Evolutionary conservation across 768 basidiomycete genomes (phyloP).

Genomic region (Tylopilus balloui): DNA sequence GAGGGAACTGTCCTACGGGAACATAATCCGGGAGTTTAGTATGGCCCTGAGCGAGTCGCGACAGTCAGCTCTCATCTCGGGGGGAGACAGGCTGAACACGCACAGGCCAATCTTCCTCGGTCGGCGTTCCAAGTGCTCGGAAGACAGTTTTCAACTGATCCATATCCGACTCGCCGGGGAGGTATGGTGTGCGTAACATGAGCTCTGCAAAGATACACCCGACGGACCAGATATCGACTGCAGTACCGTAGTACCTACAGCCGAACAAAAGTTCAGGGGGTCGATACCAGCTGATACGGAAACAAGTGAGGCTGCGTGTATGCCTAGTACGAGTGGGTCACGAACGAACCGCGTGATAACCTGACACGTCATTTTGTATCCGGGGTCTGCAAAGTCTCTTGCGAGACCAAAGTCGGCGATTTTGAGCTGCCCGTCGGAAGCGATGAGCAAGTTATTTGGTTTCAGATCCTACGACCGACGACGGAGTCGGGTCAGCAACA

Average conservation of each 20-base stretch:
- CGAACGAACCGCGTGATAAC: conserved; percentile 86
- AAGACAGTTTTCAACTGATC: conserved; percentile 95
- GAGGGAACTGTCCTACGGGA: conserved; percentile 80
- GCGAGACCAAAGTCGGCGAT: conserved; percentile 99
- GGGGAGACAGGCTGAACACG: conserved; percentile 20
- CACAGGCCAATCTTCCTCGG: conserved; percentile 97
- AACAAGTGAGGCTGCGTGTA: conserved; percentile 1
- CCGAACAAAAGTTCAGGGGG: conserved; percentile 95
- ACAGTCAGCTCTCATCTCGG: neutral
- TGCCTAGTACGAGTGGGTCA: neutral
- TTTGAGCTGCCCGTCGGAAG: conserved; percentile 87
- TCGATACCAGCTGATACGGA: conserved; percentile 83
- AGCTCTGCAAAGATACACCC: conserved; percentile 98
- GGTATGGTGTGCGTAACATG: conserved; percentile 92
- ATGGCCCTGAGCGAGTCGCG: conserved; percentile 57
- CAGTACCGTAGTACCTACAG: conserved; percentile 82
- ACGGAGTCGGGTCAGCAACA: conserved; percentile 9
- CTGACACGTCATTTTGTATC: conserved; percentile 95
- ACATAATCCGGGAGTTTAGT: conserved; percentile 88
- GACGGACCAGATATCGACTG: conserved; percentile 95
- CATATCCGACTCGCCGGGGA: conserved; percentile 94
- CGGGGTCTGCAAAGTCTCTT: conserved; percentile 92
- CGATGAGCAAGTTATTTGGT: conserved; percentile 96
- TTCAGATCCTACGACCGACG: conserved; percentile 76
- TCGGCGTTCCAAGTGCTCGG: conserved; percentile 90